phyloP scores from a whole-genome alignment of 176 grass and related monocot species.

The Triticum timopheevii region DNA sequence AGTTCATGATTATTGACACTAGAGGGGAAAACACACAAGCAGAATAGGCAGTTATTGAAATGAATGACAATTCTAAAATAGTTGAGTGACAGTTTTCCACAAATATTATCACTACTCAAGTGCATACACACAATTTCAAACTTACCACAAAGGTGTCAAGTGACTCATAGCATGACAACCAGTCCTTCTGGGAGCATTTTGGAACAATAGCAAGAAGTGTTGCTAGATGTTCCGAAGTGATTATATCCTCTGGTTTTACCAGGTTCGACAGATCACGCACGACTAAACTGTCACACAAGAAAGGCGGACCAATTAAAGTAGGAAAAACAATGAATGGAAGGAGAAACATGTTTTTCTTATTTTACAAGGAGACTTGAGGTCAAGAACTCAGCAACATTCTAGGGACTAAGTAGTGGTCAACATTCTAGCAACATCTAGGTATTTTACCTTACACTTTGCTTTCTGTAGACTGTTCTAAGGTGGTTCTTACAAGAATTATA shows the following conservation, averaged over 20 bases:
- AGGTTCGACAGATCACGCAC: slow-evolving; percentile 85
- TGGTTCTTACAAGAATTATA: slow-evolving; percentile 88
- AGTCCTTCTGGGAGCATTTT: slow-evolving; percentile 91
- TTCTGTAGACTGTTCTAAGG: slow-evolving; percentile 81
- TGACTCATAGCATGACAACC: slow-evolving; percentile 84
- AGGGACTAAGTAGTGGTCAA: neutral
- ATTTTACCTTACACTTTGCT: slow-evolving; percentile 84
- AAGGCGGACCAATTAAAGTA: neutral
- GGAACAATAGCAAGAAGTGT: slow-evolving; percentile 93
- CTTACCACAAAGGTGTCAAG: slow-evolving; percentile 87
- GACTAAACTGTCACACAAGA: slow-evolving; percentile 51
- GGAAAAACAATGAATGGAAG: neutral
- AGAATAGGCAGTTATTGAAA: slow-evolving; percentile 3
- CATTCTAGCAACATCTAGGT: too few relatives aligned
- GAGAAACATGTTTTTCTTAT: neutral
- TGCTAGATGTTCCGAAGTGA: slow-evolving; percentile 81
- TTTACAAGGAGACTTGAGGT: neutral
- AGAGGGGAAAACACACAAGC: neutral
- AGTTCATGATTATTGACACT: neutral
- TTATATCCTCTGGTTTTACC: slow-evolving; percentile 86
- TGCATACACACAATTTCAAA: neutral
- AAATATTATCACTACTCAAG: neutral
- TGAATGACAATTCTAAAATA: neutral
- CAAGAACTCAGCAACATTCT: neutral
- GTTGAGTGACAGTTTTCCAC: neutral